phyloP scores from a whole-genome alignment of 2,329 filamentous ascomycete genomes.

The Colletotrichum camelliae region DNA sequence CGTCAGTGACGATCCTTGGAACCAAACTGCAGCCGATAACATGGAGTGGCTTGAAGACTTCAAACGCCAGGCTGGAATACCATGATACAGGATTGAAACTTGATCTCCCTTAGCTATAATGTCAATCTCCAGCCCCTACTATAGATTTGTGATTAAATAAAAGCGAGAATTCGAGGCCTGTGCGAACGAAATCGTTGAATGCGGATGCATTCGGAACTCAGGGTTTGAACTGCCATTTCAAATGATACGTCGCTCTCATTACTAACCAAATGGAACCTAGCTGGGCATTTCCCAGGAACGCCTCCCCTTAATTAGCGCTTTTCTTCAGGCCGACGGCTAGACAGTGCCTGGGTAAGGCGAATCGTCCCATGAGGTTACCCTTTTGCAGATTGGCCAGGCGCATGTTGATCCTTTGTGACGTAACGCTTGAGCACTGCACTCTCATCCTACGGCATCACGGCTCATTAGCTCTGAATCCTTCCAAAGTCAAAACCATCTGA shows the following conservation, averaged over 20 bases:
- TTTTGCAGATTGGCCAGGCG: neutral
- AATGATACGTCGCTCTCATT: neutral
- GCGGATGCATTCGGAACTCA: neutral
- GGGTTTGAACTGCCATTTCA: neutral
- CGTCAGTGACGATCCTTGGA: constrained; percentile 65
- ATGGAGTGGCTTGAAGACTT: constrained; percentile 68
- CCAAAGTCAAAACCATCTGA: neutral
- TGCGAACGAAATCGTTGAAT: neutral
- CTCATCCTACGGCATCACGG: neutral
- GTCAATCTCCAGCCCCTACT: neutral
- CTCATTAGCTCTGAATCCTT: neutral
- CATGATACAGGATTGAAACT: neutral
- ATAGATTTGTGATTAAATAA: neutral
- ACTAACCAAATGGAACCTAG: neutral
- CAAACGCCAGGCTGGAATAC: constrained; percentile 64
- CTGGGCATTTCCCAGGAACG: neutral
- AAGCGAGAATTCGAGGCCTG: neutral
- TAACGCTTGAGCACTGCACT: neutral
- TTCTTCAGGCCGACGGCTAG: neutral
- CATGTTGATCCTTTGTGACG: neutral
- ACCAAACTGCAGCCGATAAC: constrained; percentile 68
- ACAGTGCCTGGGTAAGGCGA: neutral
- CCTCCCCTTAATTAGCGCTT: neutral
- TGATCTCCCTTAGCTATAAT: neutral
- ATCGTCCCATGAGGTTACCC: neutral